Evolutionary conservation across 169 alveolate species (phyloP).

Genomic region (Eimeria zaria): DNA sequence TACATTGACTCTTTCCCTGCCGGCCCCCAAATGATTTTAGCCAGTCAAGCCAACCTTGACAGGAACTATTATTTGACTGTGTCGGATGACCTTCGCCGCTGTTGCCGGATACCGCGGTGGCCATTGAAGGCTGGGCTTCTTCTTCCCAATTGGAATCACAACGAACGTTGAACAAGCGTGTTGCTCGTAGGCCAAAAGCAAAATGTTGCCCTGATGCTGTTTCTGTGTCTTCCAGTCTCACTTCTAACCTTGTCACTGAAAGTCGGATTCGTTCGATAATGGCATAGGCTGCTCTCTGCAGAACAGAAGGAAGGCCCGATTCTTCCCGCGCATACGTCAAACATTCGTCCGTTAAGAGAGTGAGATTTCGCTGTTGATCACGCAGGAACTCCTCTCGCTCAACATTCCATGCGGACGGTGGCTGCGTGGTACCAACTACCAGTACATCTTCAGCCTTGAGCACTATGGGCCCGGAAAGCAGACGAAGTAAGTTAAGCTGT

Average conservation of each 20-base stretch:
- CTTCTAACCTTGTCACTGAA: slow-evolving; percentile 20
- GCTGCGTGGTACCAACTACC: slow-evolving; percentile 70
- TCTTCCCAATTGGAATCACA: slow-evolving; percentile 54
- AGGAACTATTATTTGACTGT: background rate
- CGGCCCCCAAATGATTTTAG: background rate
- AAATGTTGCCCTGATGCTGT: slow-evolving; percentile 37
- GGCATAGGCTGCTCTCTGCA: slow-evolving; percentile 54
- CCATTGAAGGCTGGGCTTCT: background rate
- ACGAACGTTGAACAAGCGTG: slow-evolving; percentile 45
- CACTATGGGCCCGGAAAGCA: slow-evolving; percentile 69
- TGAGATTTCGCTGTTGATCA: slow-evolving; percentile 41
- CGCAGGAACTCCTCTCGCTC: slow-evolving; percentile 73
- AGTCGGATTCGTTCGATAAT: slow-evolving; percentile 46
- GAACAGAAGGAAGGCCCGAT: slow-evolving; percentile 71
- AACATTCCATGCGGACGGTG: slow-evolving; percentile 75
- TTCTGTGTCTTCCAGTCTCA: slow-evolving; percentile 73
- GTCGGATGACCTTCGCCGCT: background rate
- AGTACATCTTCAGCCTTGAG: slow-evolving; percentile 64
- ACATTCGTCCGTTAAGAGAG: slow-evolving; percentile 80
- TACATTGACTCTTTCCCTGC: background rate
- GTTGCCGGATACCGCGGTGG: background rate
- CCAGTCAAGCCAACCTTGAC: slow-evolving; percentile 59
- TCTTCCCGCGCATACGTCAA: slow-evolving; percentile 80
- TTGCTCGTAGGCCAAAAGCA: slow-evolving; percentile 49
- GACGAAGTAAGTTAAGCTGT: slow-evolving; percentile 77